Evolutionary conservation across 1,139 yeast genomes (phyloP), one percentile per base, ranked within the genome.

Genomic region (Yamadazyma pseudoaaseri): DNA sequence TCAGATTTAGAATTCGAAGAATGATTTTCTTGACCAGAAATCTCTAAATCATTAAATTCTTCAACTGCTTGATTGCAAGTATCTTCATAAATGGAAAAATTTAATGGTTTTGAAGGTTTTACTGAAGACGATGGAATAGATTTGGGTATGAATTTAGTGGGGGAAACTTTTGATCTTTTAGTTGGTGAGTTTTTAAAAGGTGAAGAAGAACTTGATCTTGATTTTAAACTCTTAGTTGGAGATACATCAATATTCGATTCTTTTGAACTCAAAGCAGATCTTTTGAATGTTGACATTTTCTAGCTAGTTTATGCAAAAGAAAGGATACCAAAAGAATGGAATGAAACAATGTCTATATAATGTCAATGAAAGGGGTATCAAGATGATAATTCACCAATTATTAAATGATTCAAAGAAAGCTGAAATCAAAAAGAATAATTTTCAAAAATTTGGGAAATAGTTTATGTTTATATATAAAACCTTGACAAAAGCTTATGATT

Each of bases 41-140:
- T 23, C 14, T 31, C 47, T 22, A 47, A 38, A 24, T 45, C 49
- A 27, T 43, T 42, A 13, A 42, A 37, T n/a, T 39, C 31, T 3
- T 22, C 16, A 3, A 37, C 15, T 2, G 42, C 31, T 18, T 15
- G 26, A 23, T 33, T 31, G 10, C 38, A 28, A 21, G 29, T 49
- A 41, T 70, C 76, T 44, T 68, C 70, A 49, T 51, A 70, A 36
- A 70, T 69, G 30, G 56, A 49, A 44, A 63, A 65, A 25, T 28
- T 27, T 27, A 33, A 33, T 41, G 44, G 24, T 38, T 47, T 14
- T 7, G 25, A 16, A 13, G 57, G 49, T 15, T 16, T 9, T n/a
- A n/a, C n/a, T n/a, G 31, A 18, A 22, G 36, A 17, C 16, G 36
- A 34, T 22, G 24, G n/a, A 21, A 13, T 27, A n/a, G 22, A n/a